phyloP scores from a whole-genome alignment of 2,329 filamentous ascomycete genomes.

The Apiospora hydei region DNA sequence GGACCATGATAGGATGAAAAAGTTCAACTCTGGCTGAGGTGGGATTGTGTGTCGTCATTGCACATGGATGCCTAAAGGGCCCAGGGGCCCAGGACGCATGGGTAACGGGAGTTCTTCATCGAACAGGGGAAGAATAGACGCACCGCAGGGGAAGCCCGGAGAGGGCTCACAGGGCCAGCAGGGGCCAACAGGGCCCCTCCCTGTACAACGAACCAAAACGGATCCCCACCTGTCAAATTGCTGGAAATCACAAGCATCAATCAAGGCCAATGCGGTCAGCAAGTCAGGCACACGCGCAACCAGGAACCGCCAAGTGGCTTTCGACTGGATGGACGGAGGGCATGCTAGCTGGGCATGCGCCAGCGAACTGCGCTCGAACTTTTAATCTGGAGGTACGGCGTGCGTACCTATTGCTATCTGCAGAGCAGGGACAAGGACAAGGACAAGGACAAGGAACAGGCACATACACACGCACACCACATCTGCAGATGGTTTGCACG shows the following conservation, averaged over 20 bases:
- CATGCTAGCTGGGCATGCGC: neutral
- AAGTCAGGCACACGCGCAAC: conserved; percentile 1
- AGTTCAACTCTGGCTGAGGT: neutral
- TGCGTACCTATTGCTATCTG: neutral
- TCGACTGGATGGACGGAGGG: neutral
- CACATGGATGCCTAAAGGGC: neutral
- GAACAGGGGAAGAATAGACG: neutral
- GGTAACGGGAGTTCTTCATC: conserved; percentile 5
- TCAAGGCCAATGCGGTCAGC: conserved; percentile 1
- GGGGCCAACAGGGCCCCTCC: neutral
- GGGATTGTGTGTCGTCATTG: conserved; percentile 15
- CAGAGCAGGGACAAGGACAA: neutral
- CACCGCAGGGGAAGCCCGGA: neutral
- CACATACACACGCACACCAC: neutral
- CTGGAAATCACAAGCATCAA: conserved; percentile 19
- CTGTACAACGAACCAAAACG: neutral
- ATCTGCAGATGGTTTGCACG: neutral
- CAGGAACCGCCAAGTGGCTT: conserved; percentile 15
- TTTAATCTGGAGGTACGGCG: neutral
- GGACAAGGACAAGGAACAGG: neutral
- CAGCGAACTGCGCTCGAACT: conserved; percentile 5
- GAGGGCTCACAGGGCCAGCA: neutral
- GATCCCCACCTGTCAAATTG: conserved; percentile 15
- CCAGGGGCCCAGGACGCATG: neutral
- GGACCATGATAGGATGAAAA: conserved; percentile 1